phyloP scores from a whole-genome alignment of 345 rosid species.

The Hevea brasiliensis region DNA sequence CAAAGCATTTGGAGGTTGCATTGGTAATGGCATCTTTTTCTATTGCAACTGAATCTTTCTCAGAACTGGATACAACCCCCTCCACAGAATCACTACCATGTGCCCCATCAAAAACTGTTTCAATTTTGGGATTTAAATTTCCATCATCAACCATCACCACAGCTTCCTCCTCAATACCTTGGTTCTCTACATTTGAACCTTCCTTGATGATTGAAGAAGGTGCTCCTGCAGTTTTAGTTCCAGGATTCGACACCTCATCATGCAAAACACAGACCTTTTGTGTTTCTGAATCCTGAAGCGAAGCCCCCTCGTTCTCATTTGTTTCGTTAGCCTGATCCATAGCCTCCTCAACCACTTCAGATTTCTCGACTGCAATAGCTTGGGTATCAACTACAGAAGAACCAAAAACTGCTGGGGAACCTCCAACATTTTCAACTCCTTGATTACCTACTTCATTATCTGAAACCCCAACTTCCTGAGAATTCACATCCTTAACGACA shows the following conservation, averaged over 20 bases:
- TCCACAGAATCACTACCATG: neutral
- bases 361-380: constrained; percentile 8
- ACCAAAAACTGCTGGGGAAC: constrained; percentile 1
- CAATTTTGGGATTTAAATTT: constrained; percentile 15
- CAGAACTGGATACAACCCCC: constrained; percentile 15
- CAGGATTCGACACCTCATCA: constrained; percentile 13
- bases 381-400: constrained; percentile 4
- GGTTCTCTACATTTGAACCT: constrained; percentile 15
- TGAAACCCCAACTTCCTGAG: too few species aligned
- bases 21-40: constrained; percentile 20
- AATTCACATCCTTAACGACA: too few species aligned
- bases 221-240: neutral
- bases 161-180: constrained; percentile 13
- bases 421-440: constrained; percentile 24
- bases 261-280: constrained; percentile 5
- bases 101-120: neutral
- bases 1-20: constrained; percentile 18
- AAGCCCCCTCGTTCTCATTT: constrained; percentile 17
- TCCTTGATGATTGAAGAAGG: constrained; percentile 15
- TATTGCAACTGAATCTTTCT: constrained; percentile 16
- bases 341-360: constrained; percentile 10
- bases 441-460: constrained; percentile 17
- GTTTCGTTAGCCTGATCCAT: constrained; percentile 10
- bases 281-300: constrained; percentile 12
- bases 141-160: constrained; percentile 1